Percentiles rank a stretch among this genome's conserved stretches.
phyloP scores from a whole-genome alignment of 2,329 filamentous ascomycete species.

The Rutstroemia sp. region DNA sequence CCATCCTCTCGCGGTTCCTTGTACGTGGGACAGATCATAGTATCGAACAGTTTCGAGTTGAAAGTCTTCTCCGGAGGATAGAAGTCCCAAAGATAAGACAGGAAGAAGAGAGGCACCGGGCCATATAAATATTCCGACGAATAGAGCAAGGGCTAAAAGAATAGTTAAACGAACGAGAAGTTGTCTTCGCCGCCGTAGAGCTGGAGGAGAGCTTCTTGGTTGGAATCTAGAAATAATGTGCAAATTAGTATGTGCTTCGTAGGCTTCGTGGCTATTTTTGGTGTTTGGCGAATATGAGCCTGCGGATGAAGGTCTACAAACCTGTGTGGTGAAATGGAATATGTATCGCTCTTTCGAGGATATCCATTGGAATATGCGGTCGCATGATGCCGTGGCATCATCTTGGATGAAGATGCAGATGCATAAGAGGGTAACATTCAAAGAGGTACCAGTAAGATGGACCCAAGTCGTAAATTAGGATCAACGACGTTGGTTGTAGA shows the following conservation, averaged over 20 bases:
- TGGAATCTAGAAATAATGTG: slow-evolving; percentile 58
- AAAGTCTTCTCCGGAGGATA: slow-evolving; percentile 59
- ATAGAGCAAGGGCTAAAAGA: slow-evolving; percentile 48
- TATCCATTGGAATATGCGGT: slow-evolving; percentile 78
- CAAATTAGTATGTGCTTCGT: neutral
- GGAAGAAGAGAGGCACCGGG: slow-evolving; percentile 56
- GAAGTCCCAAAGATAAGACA: slow-evolving; percentile 60
- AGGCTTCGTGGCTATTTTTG: neutral
- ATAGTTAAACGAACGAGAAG: slow-evolving; percentile 62
- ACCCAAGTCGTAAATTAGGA: slow-evolving; percentile 4
- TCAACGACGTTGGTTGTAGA: neutral
- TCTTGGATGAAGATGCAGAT: slow-evolving; percentile 39
- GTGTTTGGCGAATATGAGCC: neutral
- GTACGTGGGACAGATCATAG: slow-evolving; percentile 87
- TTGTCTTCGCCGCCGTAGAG: slow-evolving; percentile 65
- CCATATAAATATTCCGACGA: slow-evolving; percentile 71
- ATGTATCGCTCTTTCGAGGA: slow-evolving; percentile 61
- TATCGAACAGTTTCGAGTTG: slow-evolving; percentile 94
- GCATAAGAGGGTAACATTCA: slow-evolving; percentile 56
- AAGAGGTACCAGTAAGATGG: slow-evolving; percentile 6
- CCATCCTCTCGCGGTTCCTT: slow-evolving; percentile 89
- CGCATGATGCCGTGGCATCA: slow-evolving; percentile 78
- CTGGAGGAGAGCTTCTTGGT: slow-evolving; percentile 66
- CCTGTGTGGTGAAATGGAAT: slow-evolving; percentile 86
- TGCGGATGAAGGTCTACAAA: slow-evolving; percentile 36